Base-by-base conservation (phyloP, 2,329 filamentous ascomycete species). In the Aspergillus intermedius region DNA sequence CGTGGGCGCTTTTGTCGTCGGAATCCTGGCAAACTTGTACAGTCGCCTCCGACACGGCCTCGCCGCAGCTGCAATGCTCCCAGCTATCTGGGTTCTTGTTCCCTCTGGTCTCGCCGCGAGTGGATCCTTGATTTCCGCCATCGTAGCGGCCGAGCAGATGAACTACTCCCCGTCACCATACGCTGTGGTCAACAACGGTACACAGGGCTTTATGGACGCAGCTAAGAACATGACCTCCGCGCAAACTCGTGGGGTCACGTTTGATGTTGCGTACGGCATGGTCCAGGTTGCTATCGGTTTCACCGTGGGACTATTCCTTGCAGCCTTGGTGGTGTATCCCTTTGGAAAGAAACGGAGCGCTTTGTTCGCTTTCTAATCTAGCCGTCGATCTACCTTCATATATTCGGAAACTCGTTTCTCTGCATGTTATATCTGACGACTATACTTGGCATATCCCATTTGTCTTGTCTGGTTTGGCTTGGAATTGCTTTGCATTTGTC, bases 1-100 rank as follows among this genome's bases (percentile, higher is more conserved):
- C 28, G 76, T 94, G 5, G 87, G 87, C 25, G 88, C 89, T 0
- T 77, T 94, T 47, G 81, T 82, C 1, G 83, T 94, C 15, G 89
- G 89, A n/a, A 79, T 91, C 37, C 72, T 90, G 45, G 88, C 87
- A 8, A 94, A 94, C 58, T 63, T 90, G 2, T 93, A 94, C 71
- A 86, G 85, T 23, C 81, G 88, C 8, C 61, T 77, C 17, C 68
- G 86, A 15, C 89, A 91, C 63, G 87, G 87, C 1, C 78, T 95
- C 2, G 91, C 91, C 0, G 89, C 89, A 0, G 88, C 89, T 0
- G 87, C 88, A 3, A 88, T 96, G 77, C 74, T 95, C 6, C 91
- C 91, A 0, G 90, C 87, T 15, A 95, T 96, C 57, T 95, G 94
- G 54, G 80, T 84, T 1, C 80, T 83, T 51, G 81, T 84, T 0